Evolutionary conservation across 2,329 filamentous ascomycete genomes (phyloP), one percentile per base, ranked within the genome.

Genomic region (Geoglossum cookeanum): DNA sequence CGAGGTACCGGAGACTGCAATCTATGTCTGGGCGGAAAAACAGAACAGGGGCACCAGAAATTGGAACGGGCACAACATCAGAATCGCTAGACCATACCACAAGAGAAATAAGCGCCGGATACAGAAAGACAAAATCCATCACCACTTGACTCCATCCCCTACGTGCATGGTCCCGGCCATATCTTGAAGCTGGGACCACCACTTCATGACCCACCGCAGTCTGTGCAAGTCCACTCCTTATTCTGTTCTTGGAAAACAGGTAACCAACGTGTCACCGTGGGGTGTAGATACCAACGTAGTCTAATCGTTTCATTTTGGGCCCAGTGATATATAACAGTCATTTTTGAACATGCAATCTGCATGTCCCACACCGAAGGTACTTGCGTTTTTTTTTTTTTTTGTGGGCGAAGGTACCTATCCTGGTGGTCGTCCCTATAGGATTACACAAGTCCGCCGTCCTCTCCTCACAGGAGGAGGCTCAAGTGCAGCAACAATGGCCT

Each of bases 401-500:
- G 8, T 29, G 30, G 49, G n/a, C 15, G 49, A 35, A 35, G 17
- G 15, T 53, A 53, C 54, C 44, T 27, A 33, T 39, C 37, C 32
- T 35, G 32, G 27, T 32, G 49, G 35, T 11, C 15, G 22, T n/a
- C 4, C 15, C 74, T 74, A 90, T 68, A 89, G 78, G 68, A 90
- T 71, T 62, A 80, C 73, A 71, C 85, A 90, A 69, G 79, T 84
- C 70, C 79, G 77, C 60, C 71, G 74, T 72, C 79, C 84, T 76
- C 87, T 89, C 78, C 91, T 92, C 57, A 83, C 82, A 59, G 81
- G 78, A 27, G 87, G 86, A 48, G 91, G 91, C 72, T 97, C 91
- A 62, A 97, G 77, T 47, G 91, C 91, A 61, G 91, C 91, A 62
- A 97, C 91, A 65, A 97, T 97, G 32, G 91, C 91, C 90, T 95